These are phyloP conservation scores for Xerocomellus intermedius DNA, from an alignment of 768 basidiomycete species.

Conservation along the genomic window DNA sequence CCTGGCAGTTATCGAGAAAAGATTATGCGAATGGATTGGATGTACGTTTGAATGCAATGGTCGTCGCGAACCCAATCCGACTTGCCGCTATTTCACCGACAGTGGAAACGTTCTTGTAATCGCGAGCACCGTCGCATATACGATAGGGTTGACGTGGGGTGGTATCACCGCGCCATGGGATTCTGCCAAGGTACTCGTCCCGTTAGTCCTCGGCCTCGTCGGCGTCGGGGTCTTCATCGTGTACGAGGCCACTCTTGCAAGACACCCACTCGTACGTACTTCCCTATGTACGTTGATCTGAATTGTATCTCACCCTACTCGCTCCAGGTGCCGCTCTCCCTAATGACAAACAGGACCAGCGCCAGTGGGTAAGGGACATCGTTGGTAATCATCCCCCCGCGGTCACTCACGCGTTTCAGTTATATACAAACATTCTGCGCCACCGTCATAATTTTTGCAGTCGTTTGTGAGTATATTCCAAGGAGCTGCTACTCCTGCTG, in stretches of 20 bases:
- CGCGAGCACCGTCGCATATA: background rate
- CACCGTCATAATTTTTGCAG: constrained; percentile 13
- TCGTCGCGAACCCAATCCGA: background rate
- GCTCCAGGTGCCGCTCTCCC: background rate
- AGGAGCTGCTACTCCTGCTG: background rate
- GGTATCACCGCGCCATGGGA: background rate
- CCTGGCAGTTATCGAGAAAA: constrained; percentile 33
- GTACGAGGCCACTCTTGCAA: background rate
- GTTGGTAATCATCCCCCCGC: background rate
- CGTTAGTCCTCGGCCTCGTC: background rate
- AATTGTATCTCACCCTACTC: background rate
- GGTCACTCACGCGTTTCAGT: constrained; percentile 6
- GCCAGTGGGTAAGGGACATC: constrained; percentile 18
- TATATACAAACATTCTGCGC: constrained; percentile 26
- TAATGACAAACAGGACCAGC: background rate
- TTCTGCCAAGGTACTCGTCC: background rate
- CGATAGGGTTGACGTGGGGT: background rate
- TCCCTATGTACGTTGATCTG: background rate
- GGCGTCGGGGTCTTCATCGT: background rate
- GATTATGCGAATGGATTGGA: constrained; percentile 39
- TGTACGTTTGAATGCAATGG: constrained; percentile 28
- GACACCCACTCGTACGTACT: background rate
- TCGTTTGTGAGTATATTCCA: constrained; percentile 18
- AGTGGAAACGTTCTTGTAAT: background rate
- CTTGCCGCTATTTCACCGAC: background rate